A percentile compares a stretch with the other conserved stretches of the same genome.
phyloP scores from a whole-genome alignment of 352 stramenopile genomes.

The Phytophthora ramorum region DNA sequence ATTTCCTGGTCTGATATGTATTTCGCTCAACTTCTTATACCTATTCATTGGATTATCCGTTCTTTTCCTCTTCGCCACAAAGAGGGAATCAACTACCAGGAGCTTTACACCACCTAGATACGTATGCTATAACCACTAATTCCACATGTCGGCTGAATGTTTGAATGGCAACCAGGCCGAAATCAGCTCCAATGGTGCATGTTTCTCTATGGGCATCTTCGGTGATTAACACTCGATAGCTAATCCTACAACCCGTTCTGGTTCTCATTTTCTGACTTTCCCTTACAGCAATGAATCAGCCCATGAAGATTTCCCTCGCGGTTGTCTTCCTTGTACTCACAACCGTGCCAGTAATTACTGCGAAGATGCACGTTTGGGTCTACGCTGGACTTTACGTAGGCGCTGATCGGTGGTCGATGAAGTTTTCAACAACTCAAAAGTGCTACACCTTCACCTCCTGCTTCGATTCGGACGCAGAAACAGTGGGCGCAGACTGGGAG shows the following conservation, averaged over 20 bases:
- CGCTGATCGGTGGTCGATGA: conserved; percentile 14
- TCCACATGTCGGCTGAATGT: background rate
- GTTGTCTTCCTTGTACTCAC: background rate
- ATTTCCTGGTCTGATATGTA: too few relatives aligned
- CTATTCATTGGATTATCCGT: too few relatives aligned
- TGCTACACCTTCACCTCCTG: conserved; percentile 31
- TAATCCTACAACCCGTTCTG: background rate
- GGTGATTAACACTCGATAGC: background rate
- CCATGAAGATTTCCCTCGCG: background rate
- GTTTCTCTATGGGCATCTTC: background rate
- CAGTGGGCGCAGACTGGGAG: conserved; percentile 21
- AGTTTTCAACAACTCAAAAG: conserved; percentile 29
- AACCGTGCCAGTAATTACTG: background rate
- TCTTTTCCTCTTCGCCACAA: too few relatives aligned
- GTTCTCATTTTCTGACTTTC: background rate
- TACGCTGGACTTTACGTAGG: conserved; percentile 8
- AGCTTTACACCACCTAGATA: background rate
- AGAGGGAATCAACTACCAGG: too few relatives aligned
- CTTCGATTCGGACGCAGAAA: background rate
- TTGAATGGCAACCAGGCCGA: background rate
- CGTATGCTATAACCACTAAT: background rate
- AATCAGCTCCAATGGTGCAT: background rate
- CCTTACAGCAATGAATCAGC: background rate
- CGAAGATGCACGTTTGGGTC: conserved; percentile 21
- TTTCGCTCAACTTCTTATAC: too few relatives aligned